phyloP scores from a whole-genome alignment of 192 early-diverging fungal species.

The Rhizophagus prolifer region DNA sequence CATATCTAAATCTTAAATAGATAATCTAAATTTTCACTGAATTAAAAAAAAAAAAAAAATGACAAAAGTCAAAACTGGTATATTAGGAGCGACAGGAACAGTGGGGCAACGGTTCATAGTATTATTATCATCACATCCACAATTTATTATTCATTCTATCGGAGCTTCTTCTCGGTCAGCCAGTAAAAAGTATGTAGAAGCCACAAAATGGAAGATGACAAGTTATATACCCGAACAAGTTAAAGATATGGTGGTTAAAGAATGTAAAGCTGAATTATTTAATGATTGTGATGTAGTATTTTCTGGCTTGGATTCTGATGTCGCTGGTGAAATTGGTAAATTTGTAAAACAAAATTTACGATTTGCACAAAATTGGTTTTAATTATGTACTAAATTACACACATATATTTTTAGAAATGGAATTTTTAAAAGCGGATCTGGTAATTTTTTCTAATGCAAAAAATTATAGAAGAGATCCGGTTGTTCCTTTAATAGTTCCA shows the following conservation, averaged over 20 bases:
- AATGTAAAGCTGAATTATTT: slow-evolving; percentile 76
- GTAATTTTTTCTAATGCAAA: slow-evolving; percentile 96
- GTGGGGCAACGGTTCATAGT: slow-evolving; percentile 97
- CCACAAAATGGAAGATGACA: slow-evolving; percentile 87
- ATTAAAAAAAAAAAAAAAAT: background rate
- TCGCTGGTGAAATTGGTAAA: slow-evolving; percentile 88
- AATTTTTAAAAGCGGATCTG: slow-evolving; percentile 83
- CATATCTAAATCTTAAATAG: too few relatives aligned
- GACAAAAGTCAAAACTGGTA: slow-evolving; percentile 63
- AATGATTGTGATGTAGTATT: slow-evolving; percentile 86
- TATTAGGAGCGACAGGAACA: slow-evolving; percentile 96
- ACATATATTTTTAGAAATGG: slow-evolving; percentile 59
- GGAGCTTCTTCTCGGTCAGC: slow-evolving; percentile 91
- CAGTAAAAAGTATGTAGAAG: slow-evolving; percentile 78
- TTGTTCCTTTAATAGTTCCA: slow-evolving; percentile 93
- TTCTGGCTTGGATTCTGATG: slow-evolving; percentile 91
- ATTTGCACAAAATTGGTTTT: background rate
- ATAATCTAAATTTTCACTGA: too few relatives aligned
- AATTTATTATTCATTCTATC: slow-evolving; percentile 82
- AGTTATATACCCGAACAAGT: slow-evolving; percentile 68
- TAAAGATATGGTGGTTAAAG: slow-evolving; percentile 55
- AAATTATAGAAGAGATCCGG: slow-evolving; percentile 88
- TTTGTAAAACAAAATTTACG: background rate
- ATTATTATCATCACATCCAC: slow-evolving; percentile 82
- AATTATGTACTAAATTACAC: background rate